These are phyloP conservation scores for Balamuthia mandrillaris DNA, from an alignment of 208 protist species.

Conservation along the genomic window DNA sequence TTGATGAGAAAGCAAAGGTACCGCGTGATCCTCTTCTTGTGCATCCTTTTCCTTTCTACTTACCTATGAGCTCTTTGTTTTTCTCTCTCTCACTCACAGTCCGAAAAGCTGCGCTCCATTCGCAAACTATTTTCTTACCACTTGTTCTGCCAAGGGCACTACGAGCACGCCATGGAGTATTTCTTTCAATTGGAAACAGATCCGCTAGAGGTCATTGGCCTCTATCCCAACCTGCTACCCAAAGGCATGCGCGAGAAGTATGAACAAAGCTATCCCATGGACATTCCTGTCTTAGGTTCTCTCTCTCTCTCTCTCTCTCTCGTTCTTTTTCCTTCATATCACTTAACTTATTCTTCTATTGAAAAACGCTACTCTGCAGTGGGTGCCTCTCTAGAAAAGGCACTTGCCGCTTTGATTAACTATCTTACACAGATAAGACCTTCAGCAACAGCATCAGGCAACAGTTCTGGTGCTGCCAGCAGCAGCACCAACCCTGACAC, in stretches of 20 bases:
- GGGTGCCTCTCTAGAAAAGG: constrained; percentile 12
- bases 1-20: not conserved
- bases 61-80: too few species aligned
- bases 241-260: constrained; percentile 36
- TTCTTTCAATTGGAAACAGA: constrained; percentile 48
- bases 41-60: too few species aligned
- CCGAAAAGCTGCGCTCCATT: constrained; percentile 38
- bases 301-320: not conserved
- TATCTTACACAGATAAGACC: constrained; percentile 8
- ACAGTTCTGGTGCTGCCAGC: not conserved
- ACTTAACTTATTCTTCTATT: not conserved
- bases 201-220: constrained; percentile 40
- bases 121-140: constrained; percentile 49
- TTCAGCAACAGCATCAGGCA: not conserved
- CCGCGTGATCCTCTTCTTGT: too few species aligned
- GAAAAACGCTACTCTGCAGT: not conserved
- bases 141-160: constrained; percentile 47
- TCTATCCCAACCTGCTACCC: constrained; percentile 46
- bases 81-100: too few species aligned
- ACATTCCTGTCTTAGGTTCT: not conserved
- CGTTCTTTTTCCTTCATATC: not conserved
- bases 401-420: not conserved
- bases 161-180: constrained; percentile 43
- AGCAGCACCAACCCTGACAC: not conserved
- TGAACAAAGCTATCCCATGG: constrained; percentile 35